These are phyloP conservation scores for Pichia occidentalis DNA, from an alignment of 805 yeast genomes.

Conservation along the genomic window DNA sequence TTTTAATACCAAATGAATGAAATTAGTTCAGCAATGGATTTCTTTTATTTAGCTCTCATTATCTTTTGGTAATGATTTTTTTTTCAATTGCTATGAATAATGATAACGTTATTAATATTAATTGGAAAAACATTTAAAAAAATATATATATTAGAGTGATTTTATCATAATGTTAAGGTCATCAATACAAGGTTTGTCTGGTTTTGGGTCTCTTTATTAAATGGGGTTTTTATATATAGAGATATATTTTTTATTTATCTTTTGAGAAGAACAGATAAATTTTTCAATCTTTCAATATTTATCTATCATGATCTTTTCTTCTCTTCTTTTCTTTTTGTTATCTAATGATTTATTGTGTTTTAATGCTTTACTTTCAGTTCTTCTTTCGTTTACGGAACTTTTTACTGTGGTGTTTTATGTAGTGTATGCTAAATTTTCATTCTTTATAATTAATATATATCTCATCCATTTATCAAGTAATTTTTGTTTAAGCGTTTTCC, in stretches of 20 bases:
- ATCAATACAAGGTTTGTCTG: constrained; percentile 3
- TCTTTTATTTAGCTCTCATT: too few species aligned
- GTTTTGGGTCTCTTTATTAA: constrained; percentile 9
- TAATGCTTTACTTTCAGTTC: constrained; percentile 13
- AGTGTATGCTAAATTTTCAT: not conserved
- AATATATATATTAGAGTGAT: not conserved
- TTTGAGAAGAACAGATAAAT: too few species aligned
- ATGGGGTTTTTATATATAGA: constrained; percentile 7
- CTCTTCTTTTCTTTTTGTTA: not conserved
- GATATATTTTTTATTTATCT: constrained; percentile 1
- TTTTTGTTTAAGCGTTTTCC: too few species aligned
- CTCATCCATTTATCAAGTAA: not conserved
- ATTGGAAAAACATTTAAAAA: not conserved
- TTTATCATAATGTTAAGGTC: too few species aligned
- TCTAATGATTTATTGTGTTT: constrained; percentile 10
- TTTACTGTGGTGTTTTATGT: not conserved
- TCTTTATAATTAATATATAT: not conserved
- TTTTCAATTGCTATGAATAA: too few species aligned
- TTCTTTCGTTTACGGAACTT: not conserved
- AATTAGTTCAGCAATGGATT: not conserved
- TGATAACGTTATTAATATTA: not conserved
- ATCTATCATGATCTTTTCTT: not conserved
- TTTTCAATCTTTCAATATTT: too few species aligned
- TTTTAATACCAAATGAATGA: constrained; percentile 6
- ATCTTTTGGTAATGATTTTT: too few species aligned